Evolutionary conservation across 768 basidiomycete species (phyloP).

Genomic region (Psilocybe cubensis): DNA sequence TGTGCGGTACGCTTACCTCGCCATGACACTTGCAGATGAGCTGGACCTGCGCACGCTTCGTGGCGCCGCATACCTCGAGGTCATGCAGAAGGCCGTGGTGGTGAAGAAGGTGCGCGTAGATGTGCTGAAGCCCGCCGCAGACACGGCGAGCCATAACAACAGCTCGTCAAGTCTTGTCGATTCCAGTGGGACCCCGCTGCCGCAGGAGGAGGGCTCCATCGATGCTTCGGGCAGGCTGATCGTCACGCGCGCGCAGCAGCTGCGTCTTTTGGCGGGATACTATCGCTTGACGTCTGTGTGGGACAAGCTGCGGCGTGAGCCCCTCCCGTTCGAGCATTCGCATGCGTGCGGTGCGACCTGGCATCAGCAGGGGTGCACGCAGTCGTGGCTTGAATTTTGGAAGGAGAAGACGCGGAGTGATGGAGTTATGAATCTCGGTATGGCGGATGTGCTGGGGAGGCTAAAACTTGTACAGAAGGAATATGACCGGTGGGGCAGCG

Average conservation of each 20-base stretch:
- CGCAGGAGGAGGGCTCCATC: constrained; percentile 34
- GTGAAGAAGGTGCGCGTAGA: constrained; percentile 41
- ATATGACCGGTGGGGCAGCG: constrained; percentile 70
- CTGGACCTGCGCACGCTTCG: constrained; percentile 60
- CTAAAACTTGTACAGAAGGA: constrained; percentile 66
- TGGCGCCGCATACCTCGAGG: constrained; percentile 71
- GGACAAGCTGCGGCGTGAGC: constrained; percentile 62
- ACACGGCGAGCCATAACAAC: neutral
- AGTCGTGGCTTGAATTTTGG: constrained; percentile 82
- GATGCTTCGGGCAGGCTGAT: constrained; percentile 39
- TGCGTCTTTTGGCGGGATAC: constrained; percentile 71
- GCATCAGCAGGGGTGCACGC: constrained; percentile 74
- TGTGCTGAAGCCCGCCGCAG: constrained; percentile 19
- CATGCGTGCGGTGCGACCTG: constrained; percentile 66
- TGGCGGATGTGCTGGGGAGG: constrained; percentile 71
- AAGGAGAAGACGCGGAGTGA: constrained; percentile 73
- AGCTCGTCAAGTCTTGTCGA: neutral
- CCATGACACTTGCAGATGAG: constrained; percentile 76
- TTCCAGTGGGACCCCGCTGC: neutral
- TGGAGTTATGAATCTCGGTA: constrained; percentile 56
- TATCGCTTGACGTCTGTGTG: constrained; percentile 68
- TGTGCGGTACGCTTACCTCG: constrained; percentile 69
- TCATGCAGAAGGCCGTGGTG: constrained; percentile 65
- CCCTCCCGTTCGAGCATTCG: constrained; percentile 68
- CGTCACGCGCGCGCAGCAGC: constrained; percentile 60